phyloP scores from a whole-genome alignment of 208 protist species.

The Leishmania braziliensis region DNA sequence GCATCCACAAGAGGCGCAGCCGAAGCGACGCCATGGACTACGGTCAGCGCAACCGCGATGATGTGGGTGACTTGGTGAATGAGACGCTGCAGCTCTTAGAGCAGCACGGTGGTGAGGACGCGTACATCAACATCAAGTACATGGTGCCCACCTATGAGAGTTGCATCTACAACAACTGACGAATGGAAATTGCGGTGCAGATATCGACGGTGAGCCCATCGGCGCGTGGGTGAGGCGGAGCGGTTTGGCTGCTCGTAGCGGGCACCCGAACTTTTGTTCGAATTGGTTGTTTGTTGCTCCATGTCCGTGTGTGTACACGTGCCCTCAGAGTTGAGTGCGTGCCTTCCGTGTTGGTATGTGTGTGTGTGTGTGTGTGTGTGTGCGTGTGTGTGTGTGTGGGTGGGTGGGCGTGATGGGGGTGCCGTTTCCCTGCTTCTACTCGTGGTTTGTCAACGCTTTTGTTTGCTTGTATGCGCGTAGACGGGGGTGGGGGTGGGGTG shows the following conservation, averaged over 20 bases:
- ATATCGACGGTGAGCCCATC: neutral
- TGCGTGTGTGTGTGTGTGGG: neutral
- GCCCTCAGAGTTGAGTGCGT: neutral
- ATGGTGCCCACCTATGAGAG: slow-evolving; percentile 96
- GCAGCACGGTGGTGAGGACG: slow-evolving; percentile 92
- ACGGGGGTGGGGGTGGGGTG: too few species aligned
- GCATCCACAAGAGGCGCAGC: slow-evolving; percentile 88
- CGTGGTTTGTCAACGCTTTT: neutral
- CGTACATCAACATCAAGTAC: slow-evolving; percentile 97
- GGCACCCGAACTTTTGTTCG: neutral
- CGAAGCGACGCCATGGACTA: slow-evolving; percentile 97
- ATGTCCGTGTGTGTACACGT: neutral
- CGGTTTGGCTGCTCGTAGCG: neutral
- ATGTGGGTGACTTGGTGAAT: slow-evolving; percentile 97
- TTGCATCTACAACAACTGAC: slow-evolving; percentile 79
- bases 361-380: neutral
- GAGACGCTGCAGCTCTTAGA: slow-evolving; percentile 97
- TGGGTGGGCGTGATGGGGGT: neutral
- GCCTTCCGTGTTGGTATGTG: too few species aligned
- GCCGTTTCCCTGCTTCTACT: neutral
- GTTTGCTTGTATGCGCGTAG: neutral
- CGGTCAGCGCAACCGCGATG: slow-evolving; percentile 95
- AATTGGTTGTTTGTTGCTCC: neutral
- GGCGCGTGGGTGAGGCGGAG: neutral
- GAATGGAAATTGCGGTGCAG: neutral